These are phyloP conservation scores for Hypholoma fasciculare DNA, from an alignment of 768 basidiomycete species.

Conservation along the genomic window DNA sequence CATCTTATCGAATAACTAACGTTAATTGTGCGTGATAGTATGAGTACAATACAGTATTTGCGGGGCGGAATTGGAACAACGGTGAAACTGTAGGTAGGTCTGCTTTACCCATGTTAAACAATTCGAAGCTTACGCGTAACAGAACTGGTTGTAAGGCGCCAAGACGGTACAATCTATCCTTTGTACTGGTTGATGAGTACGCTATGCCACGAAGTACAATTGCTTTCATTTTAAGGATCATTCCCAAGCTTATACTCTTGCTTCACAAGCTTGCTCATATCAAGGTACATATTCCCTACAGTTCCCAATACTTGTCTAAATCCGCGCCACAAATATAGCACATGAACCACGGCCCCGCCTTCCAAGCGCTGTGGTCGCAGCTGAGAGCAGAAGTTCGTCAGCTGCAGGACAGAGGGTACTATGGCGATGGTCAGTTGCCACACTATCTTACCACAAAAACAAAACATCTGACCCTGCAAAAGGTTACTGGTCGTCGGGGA, in stretches of 20 bases:
- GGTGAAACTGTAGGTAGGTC: slow-evolving; percentile 74
- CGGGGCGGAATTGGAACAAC: slow-evolving; percentile 82
- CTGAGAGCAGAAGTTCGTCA: slow-evolving; percentile 65
- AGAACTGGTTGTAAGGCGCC: slow-evolving; percentile 77
- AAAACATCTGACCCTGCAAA: neutral
- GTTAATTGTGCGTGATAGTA: slow-evolving; percentile 45
- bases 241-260: slow-evolving; percentile 6
- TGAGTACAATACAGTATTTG: slow-evolving; percentile 75
- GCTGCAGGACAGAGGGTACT: slow-evolving; percentile 77
- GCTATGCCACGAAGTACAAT: slow-evolving; percentile 77
- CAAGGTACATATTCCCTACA: slow-evolving; percentile 44
- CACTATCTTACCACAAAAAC: neutral
- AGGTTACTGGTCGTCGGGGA: slow-evolving; percentile 87
- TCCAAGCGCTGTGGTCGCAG: slow-evolving; percentile 73
- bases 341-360: slow-evolving; percentile 77
- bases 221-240: neutral
- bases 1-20: neutral
- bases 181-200: slow-evolving; percentile 73
- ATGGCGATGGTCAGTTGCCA: slow-evolving; percentile 65
- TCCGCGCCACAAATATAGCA: slow-evolving; percentile 43
- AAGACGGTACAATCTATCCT: slow-evolving; percentile 60
- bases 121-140: neutral
- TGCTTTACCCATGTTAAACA: neutral
- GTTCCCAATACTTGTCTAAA: neutral
- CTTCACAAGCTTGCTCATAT: slow-evolving; percentile 72